Conservation (phyloP, 1,284 basidiomycete genomes). For the Volvariella surrecta region DNA sequence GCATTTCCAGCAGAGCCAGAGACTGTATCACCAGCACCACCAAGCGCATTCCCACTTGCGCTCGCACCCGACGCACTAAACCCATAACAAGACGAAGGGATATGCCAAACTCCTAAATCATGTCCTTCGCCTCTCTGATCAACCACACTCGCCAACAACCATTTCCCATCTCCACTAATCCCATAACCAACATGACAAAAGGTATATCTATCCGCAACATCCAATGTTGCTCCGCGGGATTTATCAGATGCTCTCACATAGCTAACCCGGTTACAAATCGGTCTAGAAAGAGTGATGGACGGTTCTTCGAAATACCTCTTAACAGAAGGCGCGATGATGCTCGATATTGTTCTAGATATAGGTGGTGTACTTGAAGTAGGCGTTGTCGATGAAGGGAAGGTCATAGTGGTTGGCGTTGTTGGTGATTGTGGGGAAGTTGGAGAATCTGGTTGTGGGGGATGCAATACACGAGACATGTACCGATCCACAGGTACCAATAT, state of each 20-base stretch:
- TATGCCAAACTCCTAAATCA: conserved; percentile 56
- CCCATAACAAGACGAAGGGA: conserved; percentile 29
- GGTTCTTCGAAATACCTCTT: conserved; percentile 52
- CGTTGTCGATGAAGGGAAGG: no score
- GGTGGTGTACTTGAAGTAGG: no score
- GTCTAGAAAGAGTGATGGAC: conserved; percentile 52
- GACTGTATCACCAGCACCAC: no score
- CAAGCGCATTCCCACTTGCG: conserved; percentile 12
- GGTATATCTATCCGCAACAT: conserved; percentile 61
- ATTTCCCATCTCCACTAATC: conserved; percentile 54
- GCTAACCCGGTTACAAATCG: conserved; percentile 34
- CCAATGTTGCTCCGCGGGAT: conserved; percentile 31
- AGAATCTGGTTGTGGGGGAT: conserved; percentile 9
- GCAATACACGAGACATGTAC: conserved; percentile 42
- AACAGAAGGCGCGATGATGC: conserved; percentile 1
- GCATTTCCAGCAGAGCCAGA: no score
- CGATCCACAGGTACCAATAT: conserved; percentile 54
- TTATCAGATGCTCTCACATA: conserved; percentile 26
- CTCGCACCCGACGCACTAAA: conserved; percentile 17
- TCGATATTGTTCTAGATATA: conserved; percentile 2
- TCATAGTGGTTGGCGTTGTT: background rate
- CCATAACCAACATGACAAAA: conserved; percentile 72
- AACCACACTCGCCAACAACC: conserved; percentile 66
- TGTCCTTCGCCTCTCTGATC: conserved; percentile 73
- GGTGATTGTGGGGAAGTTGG: background rate